Conservation (phyloP, 23 red algal genomes). For the Agarophyton chilense region DNA sequence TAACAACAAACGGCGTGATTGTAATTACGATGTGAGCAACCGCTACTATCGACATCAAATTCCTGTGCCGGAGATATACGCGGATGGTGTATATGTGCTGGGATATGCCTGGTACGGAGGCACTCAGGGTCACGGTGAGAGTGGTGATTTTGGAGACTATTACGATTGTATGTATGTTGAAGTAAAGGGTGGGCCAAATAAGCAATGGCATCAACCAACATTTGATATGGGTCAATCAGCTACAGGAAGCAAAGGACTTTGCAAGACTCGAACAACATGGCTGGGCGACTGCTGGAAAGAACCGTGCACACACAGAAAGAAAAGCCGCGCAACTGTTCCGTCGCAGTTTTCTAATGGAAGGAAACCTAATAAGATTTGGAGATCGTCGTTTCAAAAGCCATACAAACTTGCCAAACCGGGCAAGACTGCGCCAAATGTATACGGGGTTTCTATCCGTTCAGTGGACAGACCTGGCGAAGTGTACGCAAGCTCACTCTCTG, state of each 20-base stretch:
- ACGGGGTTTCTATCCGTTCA: not conserved
- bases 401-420: not conserved
- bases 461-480: not conserved
- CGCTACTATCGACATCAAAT: slow-evolving; percentile 18
- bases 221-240: not conserved
- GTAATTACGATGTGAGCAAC: slow-evolving; percentile 26
- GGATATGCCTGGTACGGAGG: slow-evolving; percentile 51
- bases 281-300: slow-evolving; percentile 43
- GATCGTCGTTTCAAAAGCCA: not conserved
- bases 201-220: not conserved
- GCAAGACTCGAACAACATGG: not conserved
- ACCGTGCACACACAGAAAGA: slow-evolving; percentile 11
- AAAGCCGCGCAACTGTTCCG: not conserved
- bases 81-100: slow-evolving; percentile 36
- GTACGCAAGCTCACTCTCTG: not conserved
- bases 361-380: not conserved
- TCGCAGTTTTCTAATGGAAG: not conserved
- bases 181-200: slow-evolving; percentile 21
- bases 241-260: not conserved
- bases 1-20: slow-evolving; percentile 13
- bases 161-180: slow-evolving; percentile 65
- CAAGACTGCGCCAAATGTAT: not conserved
- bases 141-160: slow-evolving; percentile 55
- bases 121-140: not conserved
- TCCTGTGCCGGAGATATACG: slow-evolving; percentile 10